Evolutionary conservation across 2,329 filamentous ascomycete genomes (phyloP).

Genomic region (Gnomoniopsis smithogilvyi): DNA sequence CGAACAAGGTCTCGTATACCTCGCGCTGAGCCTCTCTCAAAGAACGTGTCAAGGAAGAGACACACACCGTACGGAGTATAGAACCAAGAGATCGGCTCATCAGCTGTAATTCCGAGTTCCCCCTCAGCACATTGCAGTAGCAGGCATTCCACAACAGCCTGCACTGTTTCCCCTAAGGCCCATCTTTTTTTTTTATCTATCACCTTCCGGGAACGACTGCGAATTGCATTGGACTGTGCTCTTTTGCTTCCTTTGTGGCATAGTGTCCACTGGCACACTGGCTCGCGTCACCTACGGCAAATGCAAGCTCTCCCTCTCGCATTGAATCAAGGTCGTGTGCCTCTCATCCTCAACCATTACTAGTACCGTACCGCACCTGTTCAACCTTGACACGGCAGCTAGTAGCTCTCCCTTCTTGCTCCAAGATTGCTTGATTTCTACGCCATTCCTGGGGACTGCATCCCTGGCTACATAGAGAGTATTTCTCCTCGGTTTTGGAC

Average conservation of each 20-base stretch:
- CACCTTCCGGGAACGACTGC: neutral
- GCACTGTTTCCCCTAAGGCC: neutral
- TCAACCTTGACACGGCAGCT: slow-evolving; percentile 12
- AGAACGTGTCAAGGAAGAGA: neutral
- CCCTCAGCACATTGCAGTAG: neutral
- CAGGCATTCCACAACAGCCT: neutral
- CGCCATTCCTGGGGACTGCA: neutral
- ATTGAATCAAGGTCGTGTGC: slow-evolving; percentile 3
- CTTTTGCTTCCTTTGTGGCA: slow-evolving; percentile 22
- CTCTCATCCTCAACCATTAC: neutral
- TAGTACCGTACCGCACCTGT: neutral
- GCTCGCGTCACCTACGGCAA: slow-evolving; percentile 15
- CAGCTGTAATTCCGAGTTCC: neutral
- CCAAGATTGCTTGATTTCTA: slow-evolving; percentile 1
- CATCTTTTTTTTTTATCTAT: neutral
- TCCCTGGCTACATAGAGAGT: neutral
- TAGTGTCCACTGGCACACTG: slow-evolving; percentile 1
- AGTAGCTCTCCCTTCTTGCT: neutral
- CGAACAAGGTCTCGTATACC: neutral
- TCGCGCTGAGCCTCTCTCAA: too few species aligned
- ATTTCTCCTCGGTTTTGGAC: neutral
- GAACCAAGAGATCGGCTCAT: neutral
- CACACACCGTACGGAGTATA: too few species aligned
- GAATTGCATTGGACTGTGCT: slow-evolving; percentile 8
- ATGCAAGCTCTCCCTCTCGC: slow-evolving; percentile 7